phyloP scores from a whole-genome alignment of 768 basidiomycete genomes.

The Chiua virens region DNA sequence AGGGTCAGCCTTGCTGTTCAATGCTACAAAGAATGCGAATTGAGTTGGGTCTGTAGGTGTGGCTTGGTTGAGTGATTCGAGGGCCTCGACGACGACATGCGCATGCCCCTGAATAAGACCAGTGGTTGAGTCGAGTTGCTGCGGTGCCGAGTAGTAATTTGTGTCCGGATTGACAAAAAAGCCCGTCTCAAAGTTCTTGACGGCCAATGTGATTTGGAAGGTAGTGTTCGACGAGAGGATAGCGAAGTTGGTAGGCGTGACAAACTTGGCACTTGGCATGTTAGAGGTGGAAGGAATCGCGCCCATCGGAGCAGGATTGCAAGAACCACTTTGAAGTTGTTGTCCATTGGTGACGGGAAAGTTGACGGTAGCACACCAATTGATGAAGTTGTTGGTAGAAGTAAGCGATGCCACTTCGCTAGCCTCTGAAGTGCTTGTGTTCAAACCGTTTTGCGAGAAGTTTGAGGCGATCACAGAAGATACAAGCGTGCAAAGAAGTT shows the following conservation, averaged over 20 bases:
- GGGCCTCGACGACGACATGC: constrained; percentile 59
- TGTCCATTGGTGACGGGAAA: constrained; percentile 62
- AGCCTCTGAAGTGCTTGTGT: constrained; percentile 24
- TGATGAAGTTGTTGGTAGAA: constrained; percentile 75
- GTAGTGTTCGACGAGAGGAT: constrained; percentile 43
- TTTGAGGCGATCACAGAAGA: constrained; percentile 52
- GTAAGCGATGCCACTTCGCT: constrained; percentile 59
- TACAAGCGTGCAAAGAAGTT: constrained; percentile 38
- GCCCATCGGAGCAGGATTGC: constrained; percentile 65
- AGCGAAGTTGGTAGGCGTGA: constrained; percentile 43
- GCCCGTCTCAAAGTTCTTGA: constrained; percentile 49
- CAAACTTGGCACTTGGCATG: constrained; percentile 58
- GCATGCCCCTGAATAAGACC: constrained; percentile 62
- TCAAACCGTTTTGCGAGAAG: constrained; percentile 54
- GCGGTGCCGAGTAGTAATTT: constrained; percentile 59
- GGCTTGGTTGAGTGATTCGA: constrained; percentile 49
- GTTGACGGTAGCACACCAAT: constrained; percentile 53
- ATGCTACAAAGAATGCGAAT: constrained; percentile 60
- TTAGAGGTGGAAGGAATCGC: constrained; percentile 48
- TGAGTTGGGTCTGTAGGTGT: constrained; percentile 46
- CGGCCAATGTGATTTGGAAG: constrained; percentile 54
- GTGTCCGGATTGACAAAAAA: constrained; percentile 54
- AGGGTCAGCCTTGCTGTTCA: constrained; percentile 44
- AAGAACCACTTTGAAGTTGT: constrained; percentile 51
- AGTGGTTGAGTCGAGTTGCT: constrained; percentile 40